Conservation (phyloP, 257 asterid genomes). For the Solanum microdontum region DNA sequence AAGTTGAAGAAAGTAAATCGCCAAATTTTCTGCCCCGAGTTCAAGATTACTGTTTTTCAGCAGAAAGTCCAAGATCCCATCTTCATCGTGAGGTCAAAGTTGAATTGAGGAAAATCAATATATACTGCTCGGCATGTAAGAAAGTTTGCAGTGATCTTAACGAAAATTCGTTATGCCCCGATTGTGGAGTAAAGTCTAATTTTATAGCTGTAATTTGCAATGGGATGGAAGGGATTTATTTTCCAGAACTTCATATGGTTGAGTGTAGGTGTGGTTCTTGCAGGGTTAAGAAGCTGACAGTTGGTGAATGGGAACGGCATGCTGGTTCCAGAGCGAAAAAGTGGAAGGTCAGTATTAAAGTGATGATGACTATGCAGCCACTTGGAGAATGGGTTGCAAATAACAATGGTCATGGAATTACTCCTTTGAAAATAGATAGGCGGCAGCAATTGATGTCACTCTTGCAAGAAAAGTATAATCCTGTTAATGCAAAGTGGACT, state of each 20-base stretch:
- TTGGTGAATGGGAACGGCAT: constrained; percentile 1
- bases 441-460: not conserved
- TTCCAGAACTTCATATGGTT: not conserved
- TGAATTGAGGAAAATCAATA: not conserved
- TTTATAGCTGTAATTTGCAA: not conserved
- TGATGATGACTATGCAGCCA: not conserved
- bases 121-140: not conserved
- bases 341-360: constrained; percentile 4
- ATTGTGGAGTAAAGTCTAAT: not conserved
- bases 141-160: not conserved
- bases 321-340: constrained; percentile 7
- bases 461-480: not conserved
- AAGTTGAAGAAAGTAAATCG: not conserved
- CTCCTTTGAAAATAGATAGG: not conserved
- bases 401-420: not conserved
- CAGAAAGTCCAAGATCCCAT: not conserved
- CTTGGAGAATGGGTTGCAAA: not conserved
- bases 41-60: not conserved
- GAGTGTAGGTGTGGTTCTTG: not conserved
- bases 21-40: not conserved
- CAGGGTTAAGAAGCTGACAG: not conserved
- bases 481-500: not conserved
- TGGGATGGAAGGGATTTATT: constrained; percentile 1
- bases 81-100: not conserved
- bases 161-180: not conserved